Conservation (phyloP, 257 asterid species). For the Lavandula angustifolia region DNA sequence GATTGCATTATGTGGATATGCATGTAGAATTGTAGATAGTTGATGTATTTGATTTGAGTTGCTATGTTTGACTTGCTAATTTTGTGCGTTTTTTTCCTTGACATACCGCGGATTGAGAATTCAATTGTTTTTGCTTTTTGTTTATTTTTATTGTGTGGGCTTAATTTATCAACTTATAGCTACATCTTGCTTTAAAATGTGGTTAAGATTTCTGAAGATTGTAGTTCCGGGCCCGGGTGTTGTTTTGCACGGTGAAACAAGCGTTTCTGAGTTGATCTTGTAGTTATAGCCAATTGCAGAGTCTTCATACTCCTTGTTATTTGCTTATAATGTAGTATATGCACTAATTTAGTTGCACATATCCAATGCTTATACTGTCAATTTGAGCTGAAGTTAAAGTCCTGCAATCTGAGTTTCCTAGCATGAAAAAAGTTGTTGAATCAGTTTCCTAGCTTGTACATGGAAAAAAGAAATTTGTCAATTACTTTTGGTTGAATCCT, state of each 20-base stretch:
- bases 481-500: slow-evolving; percentile 13
- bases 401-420: not conserved
- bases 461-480: not conserved
- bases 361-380: slow-evolving; percentile 7
- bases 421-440: not conserved
- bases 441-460: slow-evolving; percentile 13
- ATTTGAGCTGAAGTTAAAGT: slow-evolving; percentile 15
- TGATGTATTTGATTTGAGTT: not conserved
- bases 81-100: not conserved
- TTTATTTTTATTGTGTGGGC: not conserved
- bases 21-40: slow-evolving; percentile 22
- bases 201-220: not conserved
- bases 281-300: slow-evolving; percentile 9
- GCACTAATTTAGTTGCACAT: slow-evolving; percentile 23
- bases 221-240: not conserved
- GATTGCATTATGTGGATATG: slow-evolving; percentile 10
- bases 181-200: not conserved
- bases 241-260: not conserved
- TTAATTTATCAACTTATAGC: not conserved
- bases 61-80: slow-evolving; percentile 8
- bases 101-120: not conserved
- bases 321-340: slow-evolving; percentile 8
- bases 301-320: slow-evolving; percentile 10
- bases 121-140: not conserved
- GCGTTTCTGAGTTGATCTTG: slow-evolving; percentile 18